phyloP scores from a whole-genome alignment of 208 protist genomes.

The Leishmania tropica region DNA sequence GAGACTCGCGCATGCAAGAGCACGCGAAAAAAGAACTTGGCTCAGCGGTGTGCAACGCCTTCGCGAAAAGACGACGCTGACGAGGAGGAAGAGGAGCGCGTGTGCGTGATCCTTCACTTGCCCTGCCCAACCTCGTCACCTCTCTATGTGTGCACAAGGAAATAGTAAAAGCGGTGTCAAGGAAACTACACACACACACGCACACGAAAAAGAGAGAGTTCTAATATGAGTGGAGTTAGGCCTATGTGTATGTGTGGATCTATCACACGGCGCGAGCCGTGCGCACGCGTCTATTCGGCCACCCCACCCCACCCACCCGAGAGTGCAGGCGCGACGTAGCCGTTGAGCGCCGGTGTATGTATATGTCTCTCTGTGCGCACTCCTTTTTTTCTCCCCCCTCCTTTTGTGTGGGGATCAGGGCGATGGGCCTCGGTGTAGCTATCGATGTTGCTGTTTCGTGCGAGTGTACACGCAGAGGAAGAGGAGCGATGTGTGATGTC shows the following conservation, averaged over 20 bases:
- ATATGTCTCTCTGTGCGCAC: neutral
- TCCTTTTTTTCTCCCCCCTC: neutral
- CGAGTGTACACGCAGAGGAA: neutral
- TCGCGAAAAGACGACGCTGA: neutral
- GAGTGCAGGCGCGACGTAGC: neutral
- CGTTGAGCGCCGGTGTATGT: neutral
- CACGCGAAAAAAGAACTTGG: neutral
- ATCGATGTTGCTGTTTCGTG: neutral
- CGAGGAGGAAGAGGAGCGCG: neutral
- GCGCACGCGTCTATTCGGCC: neutral
- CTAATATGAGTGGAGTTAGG: neutral
- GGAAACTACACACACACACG: neutral
- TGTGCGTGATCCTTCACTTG: neutral
- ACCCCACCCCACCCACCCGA: neutral
- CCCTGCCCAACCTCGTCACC: neutral
- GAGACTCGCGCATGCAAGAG: neutral
- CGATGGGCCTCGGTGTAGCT: neutral
- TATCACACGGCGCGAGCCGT: neutral
- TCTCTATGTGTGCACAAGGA: neutral
- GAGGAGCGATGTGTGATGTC: neutral
- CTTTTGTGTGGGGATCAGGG: neutral
- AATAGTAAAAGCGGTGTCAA: neutral
- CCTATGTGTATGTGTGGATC: neutral
- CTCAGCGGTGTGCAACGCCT: neutral
- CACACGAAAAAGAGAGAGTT: neutral